Base-by-base conservation (phyloP, 2,329 filamentous ascomycete genomes). In the Botrytis fabae region DNA sequence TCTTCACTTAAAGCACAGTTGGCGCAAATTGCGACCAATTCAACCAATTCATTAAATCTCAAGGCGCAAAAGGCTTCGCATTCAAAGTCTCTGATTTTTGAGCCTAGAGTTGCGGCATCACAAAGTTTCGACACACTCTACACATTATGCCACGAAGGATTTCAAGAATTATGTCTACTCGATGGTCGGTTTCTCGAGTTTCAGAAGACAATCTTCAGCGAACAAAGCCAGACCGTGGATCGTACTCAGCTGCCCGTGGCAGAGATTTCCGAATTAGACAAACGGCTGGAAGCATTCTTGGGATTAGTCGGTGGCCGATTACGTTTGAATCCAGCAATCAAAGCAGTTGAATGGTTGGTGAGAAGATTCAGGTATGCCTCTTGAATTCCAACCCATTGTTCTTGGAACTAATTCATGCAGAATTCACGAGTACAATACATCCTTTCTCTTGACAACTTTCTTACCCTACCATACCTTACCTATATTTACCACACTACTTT, bases 21-120 rank as follows among this genome's bases (percentile, higher is more conserved):
- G 85, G 93, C 95, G 86, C 91, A 93, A 81, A 95, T 99, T 81
- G 93, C 95, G 78, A 91, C 92, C 77, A 93, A 93, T 80, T 97
- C 94, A 79, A 97, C 95, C 78, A 92, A 95, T 81, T 92, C 95
- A 78, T 89, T 98, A 80, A 93, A 98, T 81, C 88, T 97, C 78
- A 97, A 97, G 84, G 93, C 95, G 79, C 94, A 98, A 84, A 95
- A 94, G 83, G 90, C 92, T 75, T 90, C 93, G 75, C 96, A 99
- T 84, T 93, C 93, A 76, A 95, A 98, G 83, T 99, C 96, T 70
- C 85, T 99, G 75, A 93, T 99, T 74, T 99, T 97, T 85, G 95
- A 97, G 78, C 88, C 93, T 74, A 90, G 91, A 80, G 87, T 95
- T 78, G 96, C 96, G 69, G 91, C 92, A 9, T 91, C 90, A 25